Evolutionary conservation across 495 filamentous ascomycete species (phyloP).

Genomic region (Xylaria curta): DNA sequence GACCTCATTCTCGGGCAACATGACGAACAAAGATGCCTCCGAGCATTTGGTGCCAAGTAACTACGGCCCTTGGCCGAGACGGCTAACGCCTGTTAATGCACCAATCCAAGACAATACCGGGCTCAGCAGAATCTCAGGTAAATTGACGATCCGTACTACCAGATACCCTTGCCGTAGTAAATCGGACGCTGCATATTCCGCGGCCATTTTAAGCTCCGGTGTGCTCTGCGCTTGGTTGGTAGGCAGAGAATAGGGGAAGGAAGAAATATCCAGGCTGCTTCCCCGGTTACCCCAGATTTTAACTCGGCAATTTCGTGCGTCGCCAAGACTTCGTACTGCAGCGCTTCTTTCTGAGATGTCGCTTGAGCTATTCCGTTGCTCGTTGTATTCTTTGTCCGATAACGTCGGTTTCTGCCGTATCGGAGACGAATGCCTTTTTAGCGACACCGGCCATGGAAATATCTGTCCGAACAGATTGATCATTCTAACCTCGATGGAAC

Average conservation of each 20-base stretch:
- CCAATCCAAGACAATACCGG: conserved; percentile 14
- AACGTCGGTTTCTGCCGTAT: conserved; percentile 4
- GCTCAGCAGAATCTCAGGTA: conserved; percentile 11
- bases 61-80: neutral
- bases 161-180: neutral
- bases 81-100: conserved; percentile 13
- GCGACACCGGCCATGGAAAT: neutral
- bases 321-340: neutral
- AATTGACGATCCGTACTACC: conserved; percentile 1
- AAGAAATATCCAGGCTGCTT: neutral
- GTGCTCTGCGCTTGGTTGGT: neutral
- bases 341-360: neutral
- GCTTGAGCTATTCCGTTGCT: neutral
- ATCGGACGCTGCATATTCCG: conserved; percentile 14
- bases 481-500: neutral
- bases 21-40: neutral
- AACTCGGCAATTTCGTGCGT: neutral
- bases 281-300: conserved; percentile 2
- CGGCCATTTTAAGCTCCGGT: conserved; percentile 4
- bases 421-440: neutral
- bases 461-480: neutral
- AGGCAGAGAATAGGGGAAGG: neutral
- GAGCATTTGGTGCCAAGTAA: conserved; percentile 4
- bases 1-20: neutral
- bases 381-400: neutral